These are phyloP conservation scores for Heritiera littoralis DNA, from an alignment of 345 rosid species.

Conservation along the genomic window DNA sequence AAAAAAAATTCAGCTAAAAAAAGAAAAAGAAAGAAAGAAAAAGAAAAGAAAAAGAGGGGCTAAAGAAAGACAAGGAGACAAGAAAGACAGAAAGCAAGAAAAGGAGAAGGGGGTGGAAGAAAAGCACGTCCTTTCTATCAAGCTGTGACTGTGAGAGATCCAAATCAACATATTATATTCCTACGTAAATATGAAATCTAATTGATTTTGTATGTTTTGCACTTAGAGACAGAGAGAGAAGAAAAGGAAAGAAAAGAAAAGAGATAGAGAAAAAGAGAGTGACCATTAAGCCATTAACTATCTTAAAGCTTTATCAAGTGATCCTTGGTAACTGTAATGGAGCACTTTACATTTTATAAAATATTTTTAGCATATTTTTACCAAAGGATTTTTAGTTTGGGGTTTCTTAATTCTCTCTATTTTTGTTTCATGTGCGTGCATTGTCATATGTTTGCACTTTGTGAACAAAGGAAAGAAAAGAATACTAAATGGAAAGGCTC, in stretches of 20 bases:
- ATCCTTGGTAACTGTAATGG: slow-evolving; percentile 55
- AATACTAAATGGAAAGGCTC: background rate
- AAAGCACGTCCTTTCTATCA: slow-evolving; percentile 40
- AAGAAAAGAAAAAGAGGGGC: slow-evolving; percentile 39
- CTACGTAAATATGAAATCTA: slow-evolving; percentile 58
- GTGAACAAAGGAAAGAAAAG: slow-evolving; percentile 9
- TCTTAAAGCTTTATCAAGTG: slow-evolving; percentile 36
- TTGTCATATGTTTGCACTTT: slow-evolving; percentile 39
- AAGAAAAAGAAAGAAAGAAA: slow-evolving; percentile 14
- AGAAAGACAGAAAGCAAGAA: slow-evolving; percentile 86
- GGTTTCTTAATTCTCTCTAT: background rate
- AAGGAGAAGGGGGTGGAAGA: slow-evolving; percentile 36
- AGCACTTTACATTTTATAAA: slow-evolving; percentile 36
- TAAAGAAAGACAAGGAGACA: slow-evolving; percentile 78
- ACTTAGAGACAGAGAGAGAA: slow-evolving; percentile 17
- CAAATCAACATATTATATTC: slow-evolving; percentile 45
- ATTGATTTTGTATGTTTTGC: slow-evolving; percentile 46
- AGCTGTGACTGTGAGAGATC: slow-evolving; percentile 39
- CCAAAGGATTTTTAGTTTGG: slow-evolving; percentile 8
- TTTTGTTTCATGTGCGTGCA: slow-evolving; percentile 17
- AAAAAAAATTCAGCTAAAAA: slow-evolving; percentile 35
- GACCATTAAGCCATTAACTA: slow-evolving; percentile 45
- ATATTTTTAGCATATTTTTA: slow-evolving; percentile 28
- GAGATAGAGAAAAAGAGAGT: slow-evolving; percentile 17
- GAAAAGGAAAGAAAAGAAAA: background rate